Conservation (phyloP, 371 early-diverging fungal species). For the Batrachochytrium dendrobatidis region DNA sequence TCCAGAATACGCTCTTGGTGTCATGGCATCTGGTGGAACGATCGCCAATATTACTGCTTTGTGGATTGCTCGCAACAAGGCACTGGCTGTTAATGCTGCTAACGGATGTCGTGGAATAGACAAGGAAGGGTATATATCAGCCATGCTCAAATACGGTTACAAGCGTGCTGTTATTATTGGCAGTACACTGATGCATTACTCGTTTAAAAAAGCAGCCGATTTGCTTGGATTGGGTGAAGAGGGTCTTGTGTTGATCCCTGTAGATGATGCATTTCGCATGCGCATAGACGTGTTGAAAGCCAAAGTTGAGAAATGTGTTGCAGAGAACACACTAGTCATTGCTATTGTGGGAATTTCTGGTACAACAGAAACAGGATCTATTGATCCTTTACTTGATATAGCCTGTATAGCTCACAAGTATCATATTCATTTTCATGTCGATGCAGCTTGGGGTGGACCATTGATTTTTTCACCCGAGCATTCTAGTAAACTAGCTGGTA, state of each 20-base stretch:
- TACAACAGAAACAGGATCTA: slow-evolving; percentile 46
- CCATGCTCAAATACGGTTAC: slow-evolving; percentile 34
- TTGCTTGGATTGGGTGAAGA: slow-evolving; percentile 41
- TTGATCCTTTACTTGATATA: slow-evolving; percentile 29
- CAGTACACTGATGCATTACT: slow-evolving; percentile 38
- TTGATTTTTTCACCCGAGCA: slow-evolving; percentile 43
- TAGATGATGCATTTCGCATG: slow-evolving; percentile 32
- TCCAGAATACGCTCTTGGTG: slow-evolving; percentile 31
- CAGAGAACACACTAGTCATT: slow-evolving; percentile 24
- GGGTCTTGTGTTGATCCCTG: slow-evolving; percentile 30
- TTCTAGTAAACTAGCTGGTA: slow-evolving; percentile 31
- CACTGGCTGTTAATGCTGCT: slow-evolving; percentile 16
- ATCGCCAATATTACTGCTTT: slow-evolving; percentile 46
- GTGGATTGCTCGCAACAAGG: slow-evolving; percentile 45
- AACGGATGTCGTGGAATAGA: slow-evolving; percentile 36
- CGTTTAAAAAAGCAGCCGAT: slow-evolving; percentile 46
- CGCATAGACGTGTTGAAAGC: slow-evolving; percentile 24
- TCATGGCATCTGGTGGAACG: slow-evolving; percentile 40
- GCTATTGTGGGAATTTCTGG: slow-evolving; percentile 43
- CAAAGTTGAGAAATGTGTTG: slow-evolving; percentile 22
- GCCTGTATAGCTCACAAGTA: slow-evolving; percentile 18
- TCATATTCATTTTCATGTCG: slow-evolving; percentile 43
- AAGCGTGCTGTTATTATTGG: slow-evolving; percentile 36
- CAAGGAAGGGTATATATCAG: slow-evolving; percentile 34
- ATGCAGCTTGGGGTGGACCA: slow-evolving; percentile 46